Evolutionary conservation across 768 basidiomycete species (phyloP), one percentile per base, ranked within the genome.

Genomic region (Serendipita sp.): DNA sequence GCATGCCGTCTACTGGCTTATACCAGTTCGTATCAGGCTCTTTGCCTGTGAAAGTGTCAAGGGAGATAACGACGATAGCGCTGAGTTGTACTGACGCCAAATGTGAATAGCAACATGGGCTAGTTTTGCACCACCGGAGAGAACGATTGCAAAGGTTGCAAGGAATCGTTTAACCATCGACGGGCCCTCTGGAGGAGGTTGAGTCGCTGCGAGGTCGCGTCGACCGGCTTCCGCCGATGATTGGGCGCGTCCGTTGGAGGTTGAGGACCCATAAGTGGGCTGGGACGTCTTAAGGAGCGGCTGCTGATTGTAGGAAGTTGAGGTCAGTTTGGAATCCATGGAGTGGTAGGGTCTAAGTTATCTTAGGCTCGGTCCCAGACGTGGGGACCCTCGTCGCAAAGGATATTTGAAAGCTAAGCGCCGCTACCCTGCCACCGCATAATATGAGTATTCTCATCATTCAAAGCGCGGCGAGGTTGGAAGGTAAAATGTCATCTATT

Each of bases 1-100:
- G 56, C 56, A 60, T 60, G 56, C 56, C 56, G 30, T 32, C 30
- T 10, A 60, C 56, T 36, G 56, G 56, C 30, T 34, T 60, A n/a
- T 23, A 60, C 56, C 56, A 60, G 56, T 60, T 38, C 35, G 4
- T 60, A 60, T 60, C 56, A 0, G 36, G 30, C n/a, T 60, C 56
- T 28, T 60, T 23, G 16, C 36, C 56, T 60, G 56, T 60, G 28
- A 60, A 38, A 60, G 13, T 18, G 11, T 18, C 45, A 18, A 13
- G 0, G 13, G 45, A 13, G 45, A 46, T 2, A 46, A 46, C 45
- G 18, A 46, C 45, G 18, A 46, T 13, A 13, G 45, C 45, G n/a
- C 13, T 13, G 41, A 13, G 7, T 41, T 13, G 41, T 41, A 51
- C 48, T 51, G 8, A 51, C 48, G 48, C n/a, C 5, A n/a, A 32